Evolutionary conservation across 163 green algal genomes (phyloP), one percentile per base, ranked within the genome.

Genomic region (Volvox carteri): DNA sequence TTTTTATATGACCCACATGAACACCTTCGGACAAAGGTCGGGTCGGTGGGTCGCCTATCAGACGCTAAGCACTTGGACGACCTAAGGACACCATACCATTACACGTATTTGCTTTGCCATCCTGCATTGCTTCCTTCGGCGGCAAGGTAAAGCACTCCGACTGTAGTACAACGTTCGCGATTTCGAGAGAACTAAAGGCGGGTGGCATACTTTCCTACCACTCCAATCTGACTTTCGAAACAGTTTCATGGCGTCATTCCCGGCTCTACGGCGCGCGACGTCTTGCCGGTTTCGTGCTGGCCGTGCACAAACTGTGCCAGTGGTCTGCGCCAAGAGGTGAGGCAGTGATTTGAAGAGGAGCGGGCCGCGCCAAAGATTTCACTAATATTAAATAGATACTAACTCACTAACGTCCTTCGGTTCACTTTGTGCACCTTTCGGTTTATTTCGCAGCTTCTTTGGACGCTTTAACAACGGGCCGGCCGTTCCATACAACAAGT

Each of bases 251-350:
- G 70, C 70, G 18, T 21, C 39, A 4, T 37, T 78, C 1, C 56
- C 70, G 37, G 12, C 41, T 5, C 21, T 35, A 58, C 70, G 5
- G 37, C 73, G 73, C 42, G 28, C 14, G 41, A 41, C 46, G 12
- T 19, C 44, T 65, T 42, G 44, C 28, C 44, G 73, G 42, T 50
- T 11, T 81, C 73, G 28, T n/a, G 54, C 78, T 14, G n/a, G 56
- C 25, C 78, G 78, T 37, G 39, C 35, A 2, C 28, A 19, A 25
- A 75, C 41, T 7, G 78, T 85, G 19, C 41, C 78, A 12, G 78
- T 85, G 21, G 56, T 85, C 25, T 85, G 78, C 25, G 78, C 54
- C 56, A 85, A 85, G 56, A 85, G 78, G 78, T 85, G 41, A 19
- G 76, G 30, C 70, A 30, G 60, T 28, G 60, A 72, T n/a, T n/a